Conservation (phyloP, 805 yeast genomes). For the Ogataea degrootiae region DNA sequence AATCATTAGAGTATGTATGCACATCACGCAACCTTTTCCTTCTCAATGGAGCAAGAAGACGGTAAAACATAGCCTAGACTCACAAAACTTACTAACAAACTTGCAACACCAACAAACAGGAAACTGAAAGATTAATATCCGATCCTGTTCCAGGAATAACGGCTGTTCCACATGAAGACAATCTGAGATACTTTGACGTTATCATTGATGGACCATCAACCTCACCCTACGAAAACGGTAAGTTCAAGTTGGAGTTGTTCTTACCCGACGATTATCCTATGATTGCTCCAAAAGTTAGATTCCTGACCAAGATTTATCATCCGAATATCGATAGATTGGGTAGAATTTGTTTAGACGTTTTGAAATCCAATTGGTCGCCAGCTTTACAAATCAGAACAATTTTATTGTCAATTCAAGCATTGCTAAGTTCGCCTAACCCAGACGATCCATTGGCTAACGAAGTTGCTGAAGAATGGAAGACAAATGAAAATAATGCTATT, state of each 20-base stretch:
- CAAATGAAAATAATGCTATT: conserved; percentile 74
- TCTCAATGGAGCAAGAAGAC: too few species aligned
- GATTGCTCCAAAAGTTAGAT: conserved; percentile 96
- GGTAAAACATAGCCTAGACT: background rate
- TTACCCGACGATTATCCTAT: conserved; percentile 97
- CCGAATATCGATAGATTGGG: conserved; percentile 96
- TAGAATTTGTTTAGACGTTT: conserved; percentile 89
- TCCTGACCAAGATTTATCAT: conserved; percentile 89
- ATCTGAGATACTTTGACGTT: conserved; percentile 88
- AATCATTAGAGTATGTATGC: conserved; percentile 69
- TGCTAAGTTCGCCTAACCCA: conserved; percentile 94
- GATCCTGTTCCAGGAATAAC: conserved; percentile 97
- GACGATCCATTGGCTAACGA: conserved; percentile 98
- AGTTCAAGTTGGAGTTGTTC: conserved; percentile 77
- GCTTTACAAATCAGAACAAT: conserved; percentile 95
- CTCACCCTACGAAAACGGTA: conserved; percentile 84
- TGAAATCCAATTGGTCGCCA: conserved; percentile 96
- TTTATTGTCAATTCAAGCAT: conserved; percentile 84
- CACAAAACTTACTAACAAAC: background rate
- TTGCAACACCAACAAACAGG: conserved; percentile 35
- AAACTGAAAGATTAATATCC: conserved; percentile 83
- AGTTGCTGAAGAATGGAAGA: conserved; percentile 96
- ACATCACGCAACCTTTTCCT: background rate
- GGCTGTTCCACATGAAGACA: conserved; percentile 92
- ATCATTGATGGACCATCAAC: conserved; percentile 86